These are phyloP conservation scores for Tetracentron sinense DNA, from an alignment of 164 flowering plant genomes.

Conservation along the genomic window DNA sequence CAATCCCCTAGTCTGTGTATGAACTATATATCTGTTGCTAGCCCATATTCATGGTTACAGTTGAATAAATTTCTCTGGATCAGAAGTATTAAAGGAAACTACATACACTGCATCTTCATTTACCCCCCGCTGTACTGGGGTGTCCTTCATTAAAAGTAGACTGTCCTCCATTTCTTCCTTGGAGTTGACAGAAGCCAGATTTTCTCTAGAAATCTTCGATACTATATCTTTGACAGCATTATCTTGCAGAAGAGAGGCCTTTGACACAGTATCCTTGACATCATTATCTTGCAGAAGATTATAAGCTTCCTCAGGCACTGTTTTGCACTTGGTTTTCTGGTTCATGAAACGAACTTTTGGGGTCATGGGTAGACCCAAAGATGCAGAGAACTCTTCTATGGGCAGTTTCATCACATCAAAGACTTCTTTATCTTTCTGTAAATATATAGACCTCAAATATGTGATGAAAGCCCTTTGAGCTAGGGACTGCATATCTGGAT, in stretches of 20 bases:
- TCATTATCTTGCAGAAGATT: constrained; percentile 23
- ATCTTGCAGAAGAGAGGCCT: constrained; percentile 27
- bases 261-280: too few relatives aligned
- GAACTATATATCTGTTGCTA: too few relatives aligned
- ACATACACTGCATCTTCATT: constrained; percentile 35
- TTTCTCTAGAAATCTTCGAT: constrained; percentile 16
- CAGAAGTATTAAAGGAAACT: too few relatives aligned
- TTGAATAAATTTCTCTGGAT: too few relatives aligned
- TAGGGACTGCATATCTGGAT: constrained; percentile 50
- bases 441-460: constrained; percentile 67
- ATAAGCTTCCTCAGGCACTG: constrained; percentile 22
- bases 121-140: constrained; percentile 14
- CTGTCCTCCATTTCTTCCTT: constrained; percentile 28
- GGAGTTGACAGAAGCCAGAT: constrained; percentile 3
- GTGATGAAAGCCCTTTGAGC: constrained; percentile 83
- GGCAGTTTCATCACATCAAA: constrained; percentile 74
- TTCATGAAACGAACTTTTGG: constrained; percentile 74
- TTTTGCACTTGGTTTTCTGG: constrained; percentile 34
- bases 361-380: constrained; percentile 81
- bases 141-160: constrained; percentile 35
- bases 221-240: constrained; percentile 14
- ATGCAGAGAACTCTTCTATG: constrained; percentile 73
- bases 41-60: too few relatives aligned
- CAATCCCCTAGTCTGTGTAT: too few relatives aligned
- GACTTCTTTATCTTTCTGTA: constrained; percentile 63